A percentile compares a stretch with the other conserved stretches of the same genome.
phyloP scores from a whole-genome alignment of 2,329 filamentous ascomycete genomes.

The Ophiognomonia clavigignenti-juglandacearum region DNA sequence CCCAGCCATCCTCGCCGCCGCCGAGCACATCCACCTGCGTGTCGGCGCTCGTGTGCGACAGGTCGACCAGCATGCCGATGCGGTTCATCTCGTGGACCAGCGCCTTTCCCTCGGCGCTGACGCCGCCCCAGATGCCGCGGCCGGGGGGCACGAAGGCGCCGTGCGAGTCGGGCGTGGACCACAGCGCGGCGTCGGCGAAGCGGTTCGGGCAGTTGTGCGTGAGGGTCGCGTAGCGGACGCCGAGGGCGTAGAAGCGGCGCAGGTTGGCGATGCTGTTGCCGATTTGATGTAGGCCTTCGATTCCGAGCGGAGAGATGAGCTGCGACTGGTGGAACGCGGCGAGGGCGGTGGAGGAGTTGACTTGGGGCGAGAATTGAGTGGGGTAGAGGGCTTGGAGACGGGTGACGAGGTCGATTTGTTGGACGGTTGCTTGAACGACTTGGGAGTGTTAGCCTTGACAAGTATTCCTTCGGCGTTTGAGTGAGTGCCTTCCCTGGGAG shows the following conservation, averaged over 20 bases:
- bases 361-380: slow-evolving; percentile 60
- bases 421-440: slow-evolving; percentile 60
- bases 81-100: slow-evolving; percentile 89
- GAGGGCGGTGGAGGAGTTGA: slow-evolving; percentile 57
- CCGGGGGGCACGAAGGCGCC: slow-evolving; percentile 29
- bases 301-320: slow-evolving; percentile 72
- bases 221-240: slow-evolving; percentile 81
- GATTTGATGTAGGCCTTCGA: slow-evolving; percentile 91
- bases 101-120: slow-evolving; percentile 64
- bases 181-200: slow-evolving; percentile 79
- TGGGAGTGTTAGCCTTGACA: slow-evolving; percentile 29
- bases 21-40: slow-evolving; percentile 83
- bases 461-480: too few relatives aligned
- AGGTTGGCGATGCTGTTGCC: slow-evolving; percentile 77
- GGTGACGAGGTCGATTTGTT: slow-evolving; percentile 70
- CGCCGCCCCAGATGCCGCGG: slow-evolving; percentile 62
- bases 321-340: slow-evolving; percentile 55
- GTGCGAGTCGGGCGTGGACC: slow-evolving; percentile 41
- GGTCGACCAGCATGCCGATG: slow-evolving; percentile 88
- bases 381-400: slow-evolving; percentile 62
- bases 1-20: slow-evolving; percentile 53
- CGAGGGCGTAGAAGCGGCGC: slow-evolving; percentile 69
- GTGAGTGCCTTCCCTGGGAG: too few relatives aligned
- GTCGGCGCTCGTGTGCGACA: slow-evolving; percentile 70
- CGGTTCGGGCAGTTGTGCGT: slow-evolving; percentile 93